Evolutionary conservation across 1,284 basidiomycete genomes (phyloP).

Genomic region (Testicularia cyperi): DNA sequence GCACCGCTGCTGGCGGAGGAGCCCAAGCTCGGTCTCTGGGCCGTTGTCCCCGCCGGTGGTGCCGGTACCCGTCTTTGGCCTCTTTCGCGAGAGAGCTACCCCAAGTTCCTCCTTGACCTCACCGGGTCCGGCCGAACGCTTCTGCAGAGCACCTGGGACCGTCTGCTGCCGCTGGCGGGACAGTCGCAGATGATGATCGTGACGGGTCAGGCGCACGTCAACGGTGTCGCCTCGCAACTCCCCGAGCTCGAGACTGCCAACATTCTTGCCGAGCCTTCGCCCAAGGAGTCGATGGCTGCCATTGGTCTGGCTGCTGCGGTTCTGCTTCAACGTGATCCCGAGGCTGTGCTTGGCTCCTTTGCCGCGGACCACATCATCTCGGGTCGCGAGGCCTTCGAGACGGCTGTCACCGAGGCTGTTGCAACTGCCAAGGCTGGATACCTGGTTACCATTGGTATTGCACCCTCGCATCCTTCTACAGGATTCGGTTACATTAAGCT

Average conservation of each 20-base stretch:
- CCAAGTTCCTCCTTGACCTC: slow-evolving; percentile 58
- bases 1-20: slow-evolving; percentile 46
- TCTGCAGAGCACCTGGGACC: slow-evolving; percentile 56
- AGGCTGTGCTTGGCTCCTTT: slow-evolving; percentile 58
- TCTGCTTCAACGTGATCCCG: slow-evolving; percentile 50
- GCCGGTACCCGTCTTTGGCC: slow-evolving; percentile 59
- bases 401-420: slow-evolving; percentile 56
- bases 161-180: slow-evolving; percentile 51
- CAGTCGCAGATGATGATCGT: slow-evolving; percentile 52
- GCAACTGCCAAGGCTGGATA: slow-evolving; percentile 56
- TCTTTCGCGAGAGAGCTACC: slow-evolving; percentile 51
- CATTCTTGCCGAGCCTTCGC: slow-evolving; percentile 55
- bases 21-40: slow-evolving; percentile 56
- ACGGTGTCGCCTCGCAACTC: slow-evolving; percentile 48
- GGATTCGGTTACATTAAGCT: slow-evolving; percentile 61
- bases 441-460: slow-evolving; percentile 60
- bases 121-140: slow-evolving; percentile 52
- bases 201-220: slow-evolving; percentile 50
- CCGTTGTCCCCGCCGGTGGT: slow-evolving; percentile 57
- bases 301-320: slow-evolving; percentile 59
- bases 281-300: slow-evolving; percentile 58
- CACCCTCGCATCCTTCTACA: slow-evolving; percentile 57
- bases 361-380: slow-evolving; percentile 60
- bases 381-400: slow-evolving; percentile 58
- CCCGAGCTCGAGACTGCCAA: slow-evolving; percentile 45